A percentile compares a stretch with the other conserved stretches of the same genome.
Conservation (phyloP, 2,329 filamentous ascomycete species). For the Grosmannia serpens region DNA sequence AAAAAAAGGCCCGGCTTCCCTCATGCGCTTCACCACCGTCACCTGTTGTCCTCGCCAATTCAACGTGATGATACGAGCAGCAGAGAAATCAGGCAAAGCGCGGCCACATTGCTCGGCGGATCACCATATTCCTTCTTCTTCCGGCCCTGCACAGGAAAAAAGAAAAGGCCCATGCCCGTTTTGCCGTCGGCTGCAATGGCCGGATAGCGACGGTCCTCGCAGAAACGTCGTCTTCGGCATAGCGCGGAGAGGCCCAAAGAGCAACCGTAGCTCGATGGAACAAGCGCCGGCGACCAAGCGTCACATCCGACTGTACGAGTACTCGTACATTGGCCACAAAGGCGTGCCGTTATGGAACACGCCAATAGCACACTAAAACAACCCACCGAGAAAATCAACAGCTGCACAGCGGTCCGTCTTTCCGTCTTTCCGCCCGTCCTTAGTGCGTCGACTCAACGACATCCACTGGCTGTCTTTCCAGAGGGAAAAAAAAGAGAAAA, state of each 20-base stretch:
- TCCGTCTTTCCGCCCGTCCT: background rate
- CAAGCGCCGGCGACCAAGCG: background rate
- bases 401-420: background rate
- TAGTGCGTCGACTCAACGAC: background rate
- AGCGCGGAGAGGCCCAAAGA: background rate
- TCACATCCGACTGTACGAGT: background rate
- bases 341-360: background rate
- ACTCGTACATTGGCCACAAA: background rate
- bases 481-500: too few relatives aligned
- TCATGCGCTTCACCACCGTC: background rate
- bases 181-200: background rate
- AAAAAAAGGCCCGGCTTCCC: too few relatives aligned
- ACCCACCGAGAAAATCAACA: background rate
- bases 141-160: background rate
- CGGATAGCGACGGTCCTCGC: background rate
- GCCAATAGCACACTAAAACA: background rate
- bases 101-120: background rate
- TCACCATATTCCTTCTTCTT: background rate
- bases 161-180: background rate
- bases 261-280: background rate
- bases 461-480: too few relatives aligned
- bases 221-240: background rate
- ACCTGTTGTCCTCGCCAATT: background rate
- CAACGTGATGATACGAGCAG: background rate
- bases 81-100: background rate